Conservation (phyloP, 331 rosid species). For the Malus hybrid region DNA sequence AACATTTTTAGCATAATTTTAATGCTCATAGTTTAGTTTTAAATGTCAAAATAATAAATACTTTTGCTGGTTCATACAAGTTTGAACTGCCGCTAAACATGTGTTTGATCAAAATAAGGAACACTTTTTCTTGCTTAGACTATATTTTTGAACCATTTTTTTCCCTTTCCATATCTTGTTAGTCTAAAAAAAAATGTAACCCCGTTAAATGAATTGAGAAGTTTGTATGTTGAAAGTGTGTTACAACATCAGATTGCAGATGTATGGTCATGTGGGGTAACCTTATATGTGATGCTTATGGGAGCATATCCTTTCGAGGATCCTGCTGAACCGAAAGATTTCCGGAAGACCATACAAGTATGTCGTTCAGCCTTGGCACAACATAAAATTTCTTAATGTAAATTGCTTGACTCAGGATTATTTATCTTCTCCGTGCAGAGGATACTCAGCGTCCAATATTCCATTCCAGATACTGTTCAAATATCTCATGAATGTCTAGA, state of each 20-base stretch:
- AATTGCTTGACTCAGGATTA: slow-evolving; percentile 21
- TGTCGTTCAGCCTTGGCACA: slow-evolving; percentile 7
- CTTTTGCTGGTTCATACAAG: not conserved
- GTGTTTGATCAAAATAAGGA: not conserved
- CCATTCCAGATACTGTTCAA: slow-evolving; percentile 67
- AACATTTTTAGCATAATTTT: not conserved
- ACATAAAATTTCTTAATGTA: slow-evolving; percentile 10
- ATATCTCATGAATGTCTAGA: slow-evolving; percentile 64
- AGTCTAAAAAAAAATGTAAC: not conserved
- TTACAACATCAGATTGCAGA: slow-evolving; percentile 64
- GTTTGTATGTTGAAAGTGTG: slow-evolving; percentile 3
- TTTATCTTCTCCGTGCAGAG: slow-evolving; percentile 48
- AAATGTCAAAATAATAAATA: not conserved
- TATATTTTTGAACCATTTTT: not conserved
- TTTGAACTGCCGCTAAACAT: not conserved
- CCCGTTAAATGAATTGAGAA: not conserved
- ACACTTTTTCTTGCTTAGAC: not conserved
- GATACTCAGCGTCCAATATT: slow-evolving; percentile 71
- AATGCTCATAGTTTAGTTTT: not conserved
- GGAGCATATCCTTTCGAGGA: slow-evolving; percentile 93
- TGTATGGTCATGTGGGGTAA: slow-evolving; percentile 97
- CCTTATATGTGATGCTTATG: slow-evolving; percentile 85
- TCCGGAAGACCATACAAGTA: slow-evolving; percentile 87
- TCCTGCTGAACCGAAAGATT: slow-evolving; percentile 78
- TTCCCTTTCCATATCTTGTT: not conserved